A percentile compares a stretch with the other conserved stretches of the same genome.
Conservation (phyloP, 202 grass and related monocot species). For the Panicum hallii region DNA sequence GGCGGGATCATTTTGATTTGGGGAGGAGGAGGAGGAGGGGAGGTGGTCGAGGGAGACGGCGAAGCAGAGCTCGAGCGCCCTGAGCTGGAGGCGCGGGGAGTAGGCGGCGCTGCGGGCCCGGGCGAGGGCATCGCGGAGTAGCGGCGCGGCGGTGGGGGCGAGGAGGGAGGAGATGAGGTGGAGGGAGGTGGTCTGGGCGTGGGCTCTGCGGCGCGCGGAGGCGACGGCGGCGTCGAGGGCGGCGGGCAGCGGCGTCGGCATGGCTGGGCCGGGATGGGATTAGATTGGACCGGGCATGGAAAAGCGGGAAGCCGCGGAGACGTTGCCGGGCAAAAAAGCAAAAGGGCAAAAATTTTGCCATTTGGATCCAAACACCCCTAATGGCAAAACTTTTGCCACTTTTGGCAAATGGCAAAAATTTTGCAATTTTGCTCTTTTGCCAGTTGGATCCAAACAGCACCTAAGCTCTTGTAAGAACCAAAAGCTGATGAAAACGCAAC, state of each 20-base stretch:
- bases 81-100: constrained; percentile 83
- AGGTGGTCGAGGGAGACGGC: constrained; percentile 75
- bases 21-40: constrained; percentile 30
- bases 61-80: constrained; percentile 92
- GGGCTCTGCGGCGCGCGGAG: constrained; percentile 59
- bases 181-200: constrained; percentile 91
- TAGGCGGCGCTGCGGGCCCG: constrained; percentile 78
- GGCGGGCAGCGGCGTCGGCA: constrained; percentile 84
- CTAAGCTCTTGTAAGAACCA: neutral
- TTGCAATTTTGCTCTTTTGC: too few species aligned
- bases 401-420: too few species aligned
- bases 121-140: constrained; percentile 68
- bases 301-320: too few species aligned
- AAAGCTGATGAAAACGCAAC: neutral
- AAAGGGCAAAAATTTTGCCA: too few species aligned
- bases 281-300: neutral
- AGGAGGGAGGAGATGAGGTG: constrained; percentile 87
- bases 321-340: too few species aligned
- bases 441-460: too few species aligned
- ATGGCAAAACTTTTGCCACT: too few species aligned
- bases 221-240: constrained; percentile 69
- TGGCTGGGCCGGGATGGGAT: constrained; percentile 28
- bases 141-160: constrained; percentile 31
- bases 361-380: too few species aligned
- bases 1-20: neutral